Base-by-base conservation (phyloP, 2,329 filamentous ascomycete species). In the Drechmeria coniospora region DNA sequence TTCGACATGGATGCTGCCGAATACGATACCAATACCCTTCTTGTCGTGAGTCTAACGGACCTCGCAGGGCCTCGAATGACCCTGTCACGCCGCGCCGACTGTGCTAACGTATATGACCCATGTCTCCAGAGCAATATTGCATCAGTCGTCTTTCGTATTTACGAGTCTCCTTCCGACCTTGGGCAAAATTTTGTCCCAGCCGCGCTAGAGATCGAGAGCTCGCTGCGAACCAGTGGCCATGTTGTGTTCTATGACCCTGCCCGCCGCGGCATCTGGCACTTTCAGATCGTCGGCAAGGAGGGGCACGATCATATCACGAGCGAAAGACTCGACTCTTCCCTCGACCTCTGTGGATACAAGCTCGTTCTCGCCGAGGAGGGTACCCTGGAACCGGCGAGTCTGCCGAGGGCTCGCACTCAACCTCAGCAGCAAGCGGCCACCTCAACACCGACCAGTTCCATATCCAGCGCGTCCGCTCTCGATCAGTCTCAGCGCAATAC, bases 1-100 rank as follows among this genome's bases (percentile, higher is more conserved):
- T 41, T 45, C 65, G 67, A 64, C 46, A 74, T 74, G 68, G 68
- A 74, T 51, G 62, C 63, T 50, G 64, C 65, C 38, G 68, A 73
- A 53, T 71, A 70, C 51, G 66, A 70, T 44, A 74, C 68, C 46
- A 74, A 74, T 53, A 61, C 59, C 35, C 52, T 74, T 42, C 54
- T 68, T 43, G 59, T 72, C 54, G 68, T 73, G 39, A 43, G 64
- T 55, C 13, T 20, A 12, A 29, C 21, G 6, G 15, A 3, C 15
- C 10, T 9, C 15, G 10, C n/a, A 8, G 10, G 8, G 6, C 10
- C n/a, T n/a, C n/a, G n/a, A n/a, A n/a, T n/a, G n/a, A n/a, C n/a
- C n/a, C n/a, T n/a, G n/a, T n/a, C n/a, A n/a, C n/a, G n/a, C n/a
- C n/a, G n/a, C n/a, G n/a, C 5, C 12, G 14, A n/a, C 12, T 15